Evolutionary conservation across 371 early-diverging fungal species (phyloP).

Genomic region (Catenaria anguillulae): DNA sequence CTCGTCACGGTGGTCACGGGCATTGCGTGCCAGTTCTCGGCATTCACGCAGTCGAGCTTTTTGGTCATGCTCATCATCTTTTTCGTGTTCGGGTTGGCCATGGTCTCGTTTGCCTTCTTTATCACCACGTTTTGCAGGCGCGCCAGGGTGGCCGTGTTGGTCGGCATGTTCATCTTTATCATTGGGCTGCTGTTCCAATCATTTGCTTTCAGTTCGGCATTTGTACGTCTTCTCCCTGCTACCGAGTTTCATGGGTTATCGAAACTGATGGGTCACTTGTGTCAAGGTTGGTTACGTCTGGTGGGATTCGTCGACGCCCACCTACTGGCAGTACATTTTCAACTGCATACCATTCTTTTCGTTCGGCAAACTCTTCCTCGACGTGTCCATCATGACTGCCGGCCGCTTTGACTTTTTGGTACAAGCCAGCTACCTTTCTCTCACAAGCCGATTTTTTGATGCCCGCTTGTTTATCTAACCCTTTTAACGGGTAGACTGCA

Average conservation of each 20-base stretch:
- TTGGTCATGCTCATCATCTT: conserved; percentile 36
- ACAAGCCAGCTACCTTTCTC: too few species aligned
- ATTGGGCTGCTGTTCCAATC: conserved; percentile 52
- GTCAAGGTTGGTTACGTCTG: too few species aligned
- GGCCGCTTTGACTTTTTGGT: conserved; percentile 39
- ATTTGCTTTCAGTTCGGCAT: conserved; percentile 38
- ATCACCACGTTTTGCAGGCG: conserved; percentile 42
- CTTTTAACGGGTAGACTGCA: too few species aligned
- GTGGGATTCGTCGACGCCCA: too few species aligned
- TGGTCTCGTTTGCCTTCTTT: conserved; percentile 50
- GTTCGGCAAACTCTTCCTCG: conserved; percentile 52
- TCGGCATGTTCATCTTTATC: conserved; percentile 53
- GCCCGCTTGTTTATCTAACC: too few species aligned
- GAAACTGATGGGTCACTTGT: too few species aligned
- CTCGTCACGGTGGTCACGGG: conserved; percentile 40
- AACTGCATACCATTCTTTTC: conserved; percentile 57
- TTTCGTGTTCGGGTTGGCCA: conserved; percentile 49
- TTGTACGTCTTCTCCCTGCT: too few species aligned
- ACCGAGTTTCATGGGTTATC: too few species aligned
- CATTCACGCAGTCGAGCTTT: conserved; percentile 44
- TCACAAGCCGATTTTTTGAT: too few species aligned
- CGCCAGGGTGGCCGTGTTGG: conserved; percentile 33
- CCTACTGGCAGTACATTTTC: too few species aligned
- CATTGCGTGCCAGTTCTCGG: conserved; percentile 36
- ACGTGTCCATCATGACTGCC: conserved; percentile 41